Evolutionary conservation across 331 rosid genomes (phyloP).

Genomic region (Malus hybrid): DNA sequence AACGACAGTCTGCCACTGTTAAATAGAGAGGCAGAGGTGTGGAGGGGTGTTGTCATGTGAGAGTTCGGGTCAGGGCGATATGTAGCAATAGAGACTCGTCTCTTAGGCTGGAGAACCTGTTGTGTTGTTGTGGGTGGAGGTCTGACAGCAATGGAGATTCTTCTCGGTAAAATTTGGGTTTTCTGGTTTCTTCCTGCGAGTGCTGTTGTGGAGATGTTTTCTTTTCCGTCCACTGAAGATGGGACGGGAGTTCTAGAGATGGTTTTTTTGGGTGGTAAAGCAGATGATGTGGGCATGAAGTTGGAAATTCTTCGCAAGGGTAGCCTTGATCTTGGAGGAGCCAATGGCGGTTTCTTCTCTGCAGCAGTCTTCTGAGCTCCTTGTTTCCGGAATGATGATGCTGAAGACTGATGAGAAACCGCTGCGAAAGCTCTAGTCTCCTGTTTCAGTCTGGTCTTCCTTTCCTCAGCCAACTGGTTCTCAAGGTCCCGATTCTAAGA

Average conservation of each 20-base stretch:
- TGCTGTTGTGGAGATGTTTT: constrained; percentile 43
- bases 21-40: constrained; percentile 40
- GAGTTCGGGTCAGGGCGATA: constrained; percentile 47
- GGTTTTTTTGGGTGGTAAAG: constrained; percentile 30
- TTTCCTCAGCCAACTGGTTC: constrained; percentile 77
- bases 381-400: constrained; percentile 22
- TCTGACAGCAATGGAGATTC: constrained; percentile 62
- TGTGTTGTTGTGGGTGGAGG: constrained; percentile 18
- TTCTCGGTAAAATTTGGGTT: constrained; percentile 34
- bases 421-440: constrained; percentile 63
- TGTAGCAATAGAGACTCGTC: constrained; percentile 75
- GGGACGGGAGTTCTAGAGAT: constrained; percentile 12
- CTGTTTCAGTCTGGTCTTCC: constrained; percentile 73
- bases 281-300: constrained; percentile 48
- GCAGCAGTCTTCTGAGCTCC: constrained; percentile 16
- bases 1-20: constrained; percentile 30
- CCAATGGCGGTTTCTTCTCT: constrained; percentile 84
- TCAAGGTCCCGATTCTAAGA: constrained; percentile 91
- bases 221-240: constrained; percentile 46
- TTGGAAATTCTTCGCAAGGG: constrained; percentile 73
- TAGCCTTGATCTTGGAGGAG: constrained; percentile 54
- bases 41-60: constrained; percentile 62
- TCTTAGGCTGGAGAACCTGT: constrained; percentile 57
- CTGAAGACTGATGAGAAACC: constrained; percentile 45
- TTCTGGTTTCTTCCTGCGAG: constrained; percentile 20